A percentile compares a stretch with the other conserved stretches of the same genome.
These are phyloP conservation scores for Diaporthe caulivora DNA, from an alignment of 2,329 filamentous ascomycete species.

Conservation along the genomic window DNA sequence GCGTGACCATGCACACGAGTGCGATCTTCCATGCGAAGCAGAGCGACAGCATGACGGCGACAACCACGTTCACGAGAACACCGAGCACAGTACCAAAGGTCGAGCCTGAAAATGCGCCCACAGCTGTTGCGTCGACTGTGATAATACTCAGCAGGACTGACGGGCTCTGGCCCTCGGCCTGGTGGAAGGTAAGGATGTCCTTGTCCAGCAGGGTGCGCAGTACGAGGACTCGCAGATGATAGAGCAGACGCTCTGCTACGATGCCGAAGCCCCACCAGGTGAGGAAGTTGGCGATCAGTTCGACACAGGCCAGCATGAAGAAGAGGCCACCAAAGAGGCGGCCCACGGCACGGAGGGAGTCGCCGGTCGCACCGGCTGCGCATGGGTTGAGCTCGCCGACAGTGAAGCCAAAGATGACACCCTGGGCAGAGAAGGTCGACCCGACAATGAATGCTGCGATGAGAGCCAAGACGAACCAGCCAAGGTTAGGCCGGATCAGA, in stretches of 20 bases:
- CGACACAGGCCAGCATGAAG: conserved; percentile 7
- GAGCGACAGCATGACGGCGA: neutral
- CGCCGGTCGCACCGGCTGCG: neutral
- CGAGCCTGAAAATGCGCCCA: neutral
- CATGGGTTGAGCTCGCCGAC: conserved; percentile 8
- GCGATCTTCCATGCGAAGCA: conserved; percentile 6
- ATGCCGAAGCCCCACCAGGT: conserved; percentile 3
- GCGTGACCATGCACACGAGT: neutral
- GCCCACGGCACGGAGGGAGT: neutral
- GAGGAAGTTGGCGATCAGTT: neutral
- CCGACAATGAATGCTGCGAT: conserved; percentile 1
- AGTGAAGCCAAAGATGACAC: neutral
- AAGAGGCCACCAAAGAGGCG: neutral
- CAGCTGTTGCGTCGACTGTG: neutral
- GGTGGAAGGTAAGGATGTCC: conserved; percentile 6
- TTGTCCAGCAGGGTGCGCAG: neutral
- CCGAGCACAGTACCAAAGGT: neutral
- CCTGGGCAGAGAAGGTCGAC: conserved; percentile 10
- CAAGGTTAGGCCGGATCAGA: neutral
- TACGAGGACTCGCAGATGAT: neutral
- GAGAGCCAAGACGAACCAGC: neutral
- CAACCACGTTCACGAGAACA: neutral
- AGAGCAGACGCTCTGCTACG: conserved; percentile 1
- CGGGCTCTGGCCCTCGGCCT: neutral
- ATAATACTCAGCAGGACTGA: neutral